Evolutionary conservation across 73 alveolate genomes (phyloP).

Genomic region (Paramecium tetraurelia): DNA sequence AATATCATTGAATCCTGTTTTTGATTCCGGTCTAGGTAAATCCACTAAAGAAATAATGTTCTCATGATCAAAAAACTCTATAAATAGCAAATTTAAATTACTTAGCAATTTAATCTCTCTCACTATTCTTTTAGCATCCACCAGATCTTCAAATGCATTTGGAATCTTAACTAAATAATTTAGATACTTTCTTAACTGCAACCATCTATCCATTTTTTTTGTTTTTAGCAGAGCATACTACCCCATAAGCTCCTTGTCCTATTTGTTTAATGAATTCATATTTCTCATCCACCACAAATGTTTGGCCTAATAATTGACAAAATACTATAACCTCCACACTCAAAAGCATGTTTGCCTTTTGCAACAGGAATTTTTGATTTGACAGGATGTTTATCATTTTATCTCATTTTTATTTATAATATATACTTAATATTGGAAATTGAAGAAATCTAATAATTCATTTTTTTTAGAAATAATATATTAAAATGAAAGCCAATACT

Average conservation of each 20-base stretch:
- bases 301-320: not conserved
- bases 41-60: slow-evolving; percentile 75
- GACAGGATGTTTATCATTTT: not conserved
- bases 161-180: slow-evolving; percentile 45
- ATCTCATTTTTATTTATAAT: not conserved
- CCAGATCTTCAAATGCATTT: slow-evolving; percentile 86
- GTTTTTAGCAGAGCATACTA: slow-evolving; percentile 87
- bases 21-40: slow-evolving; percentile 83
- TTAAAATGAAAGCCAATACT: too few relatives aligned
- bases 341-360: slow-evolving; percentile 64
- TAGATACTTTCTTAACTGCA: slow-evolving; percentile 90
- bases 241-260: slow-evolving; percentile 94
- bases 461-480: not conserved
- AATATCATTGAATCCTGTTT: slow-evolving; percentile 87
- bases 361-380: slow-evolving; percentile 16
- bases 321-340: slow-evolving; percentile 57
- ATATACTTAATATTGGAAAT: not conserved
- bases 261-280: slow-evolving; percentile 80
- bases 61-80: slow-evolving; percentile 85
- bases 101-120: slow-evolving; percentile 81
- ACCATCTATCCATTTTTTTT: slow-evolving; percentile 80
- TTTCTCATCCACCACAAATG: slow-evolving; percentile 80
- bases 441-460: not conserved
- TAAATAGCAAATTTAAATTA: slow-evolving; percentile 56
- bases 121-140: slow-evolving; percentile 88